phyloP scores from a whole-genome alignment of 495 filamentous ascomycete species.

The Friedmanniomyces simplex region DNA sequence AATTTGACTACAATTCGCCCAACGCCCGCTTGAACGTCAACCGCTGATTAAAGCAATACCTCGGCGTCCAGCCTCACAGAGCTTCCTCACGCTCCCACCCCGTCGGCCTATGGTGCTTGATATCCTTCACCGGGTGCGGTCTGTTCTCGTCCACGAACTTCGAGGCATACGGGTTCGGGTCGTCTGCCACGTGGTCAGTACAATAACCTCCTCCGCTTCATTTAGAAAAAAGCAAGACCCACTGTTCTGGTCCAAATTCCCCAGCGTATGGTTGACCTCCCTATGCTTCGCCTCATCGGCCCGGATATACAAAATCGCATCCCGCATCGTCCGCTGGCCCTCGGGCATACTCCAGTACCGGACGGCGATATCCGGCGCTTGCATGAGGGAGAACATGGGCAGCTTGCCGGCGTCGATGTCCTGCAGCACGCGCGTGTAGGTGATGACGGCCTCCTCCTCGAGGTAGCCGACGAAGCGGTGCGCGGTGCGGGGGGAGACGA shows the following conservation, averaged over 20 bases:
- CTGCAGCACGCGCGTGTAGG: constrained; percentile 76
- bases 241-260: constrained; percentile 24
- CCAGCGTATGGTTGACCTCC: constrained; percentile 92
- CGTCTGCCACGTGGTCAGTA: constrained; percentile 50
- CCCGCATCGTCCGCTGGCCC: constrained; percentile 66
- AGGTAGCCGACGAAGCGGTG: constrained; percentile 96
- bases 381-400: constrained; percentile 68
- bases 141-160: constrained; percentile 54
- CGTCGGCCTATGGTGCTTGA: constrained; percentile 51
- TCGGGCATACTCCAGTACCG: constrained; percentile 92
- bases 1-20: neutral
- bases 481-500: constrained; percentile 77
- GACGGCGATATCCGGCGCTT: constrained; percentile 79
- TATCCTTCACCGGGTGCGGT: constrained; percentile 60
- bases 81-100: constrained; percentile 85
- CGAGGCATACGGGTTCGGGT: constrained; percentile 84
- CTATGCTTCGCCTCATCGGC: constrained; percentile 95
- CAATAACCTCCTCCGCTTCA: neutral
- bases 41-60: neutral
- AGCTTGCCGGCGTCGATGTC: constrained; percentile 78
- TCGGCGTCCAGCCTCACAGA: constrained; percentile 37
- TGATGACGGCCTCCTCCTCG: constrained; percentile 93
- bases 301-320: constrained; percentile 78
- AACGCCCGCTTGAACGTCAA: constrained; percentile 13
- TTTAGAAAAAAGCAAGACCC: neutral